Evolutionary conservation across 495 filamentous ascomycete genomes (phyloP), one percentile per base, ranked within the genome.

Genomic region (Tricharina praecox): DNA sequence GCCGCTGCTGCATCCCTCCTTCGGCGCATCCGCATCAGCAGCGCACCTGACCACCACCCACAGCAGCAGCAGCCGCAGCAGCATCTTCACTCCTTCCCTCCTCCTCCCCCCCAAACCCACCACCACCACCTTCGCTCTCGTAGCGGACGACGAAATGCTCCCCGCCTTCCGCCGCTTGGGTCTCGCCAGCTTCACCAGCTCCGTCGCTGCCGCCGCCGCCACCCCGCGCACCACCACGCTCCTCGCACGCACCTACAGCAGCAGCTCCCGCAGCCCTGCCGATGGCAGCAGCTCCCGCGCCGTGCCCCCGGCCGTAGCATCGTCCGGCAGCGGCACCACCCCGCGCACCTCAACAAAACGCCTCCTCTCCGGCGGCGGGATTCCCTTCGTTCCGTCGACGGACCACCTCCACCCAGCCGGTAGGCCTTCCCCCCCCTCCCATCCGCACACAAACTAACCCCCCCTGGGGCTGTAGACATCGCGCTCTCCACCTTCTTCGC

Each of bases 401-500:
- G 56, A 53, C 23, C 57, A 60, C 38, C 39, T 60, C 34, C 52
- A 51, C 23, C 57, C 56, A 38, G 42, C 49, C 23, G 57, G 56
- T 60, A 46, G 4, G 38, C 26, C 20, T 37, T 37, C 15, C 7
- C 34, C 34, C 34, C 18, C 16, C 15, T 3, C n/a, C n/a, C n/a
- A n/a, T n/a, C n/a, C n/a, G n/a, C n/a, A n/a, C n/a, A n/a, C n/a
- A n/a, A n/a, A n/a, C n/a, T n/a, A n/a, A n/a, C n/a, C n/a, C n/a
- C n/a, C n/a, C n/a, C n/a, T n/a, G n/a, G n/a, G n/a, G n/a, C n/a
- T n/a, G n/a, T 26, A 97, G 90, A 92, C 59, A 69, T 95, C 36
- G 78, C 78, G 51, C 68, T 93, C 24, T 85, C 88, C 4, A 80
- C 79, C 41, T 96, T 97, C 70, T 97, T 95, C 67, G 90, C 90